Evolutionary conservation across 2,329 filamentous ascomycete species (phyloP), one percentile per base, ranked within the genome.

Genomic region (Knoxdaviesia capensis): DNA sequence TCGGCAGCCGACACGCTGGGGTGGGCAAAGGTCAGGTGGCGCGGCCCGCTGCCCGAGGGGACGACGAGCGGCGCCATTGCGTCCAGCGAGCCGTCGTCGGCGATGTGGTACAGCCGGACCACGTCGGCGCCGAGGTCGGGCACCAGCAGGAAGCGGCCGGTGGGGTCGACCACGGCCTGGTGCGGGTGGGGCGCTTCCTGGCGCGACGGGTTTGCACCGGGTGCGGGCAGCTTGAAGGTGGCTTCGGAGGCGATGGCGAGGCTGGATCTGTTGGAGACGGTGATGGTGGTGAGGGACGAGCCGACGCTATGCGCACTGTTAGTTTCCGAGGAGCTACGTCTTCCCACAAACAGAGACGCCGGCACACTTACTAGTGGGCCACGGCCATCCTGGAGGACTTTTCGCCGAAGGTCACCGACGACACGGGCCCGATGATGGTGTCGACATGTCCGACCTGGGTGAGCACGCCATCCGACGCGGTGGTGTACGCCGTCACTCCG

Each of bases 101-200:
- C 32, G 50, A 78, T 63, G 43, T 58, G 52, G 53, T 71, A 82
- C 44, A 61, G 57, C 47, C 70, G 73, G 39, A 82, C 55, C 6
- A 72, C 50, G 49, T 83, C 79, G 44, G 69, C 64, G 36, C 78
- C 74, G 5, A 86, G 63, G 49, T 83, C 79, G 1, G 77, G 76
- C 6, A 74, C 66, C 6, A 81, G 51, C 31, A 81, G 50, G 54
- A 69, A 83, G n/a, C 62, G 51, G 5, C 68, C 69, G 2, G 71
- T 77, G 6, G 77, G 78, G 52, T 83, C 78, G 33, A 77, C 53
- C 41, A 79, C 54, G n/a, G 70, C 66, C 52, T 78, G 59, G 55
- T 82, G 77, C 11, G 76, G 75, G 52, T 78, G 74, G 3, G 76
- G 61, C 6, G 64, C 60, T 36, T 69, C 61, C 55, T 80, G 73